These are phyloP conservation scores for Chlorella vulgaris DNA, from an alignment of 139 green algal species.

Conservation along the genomic window DNA sequence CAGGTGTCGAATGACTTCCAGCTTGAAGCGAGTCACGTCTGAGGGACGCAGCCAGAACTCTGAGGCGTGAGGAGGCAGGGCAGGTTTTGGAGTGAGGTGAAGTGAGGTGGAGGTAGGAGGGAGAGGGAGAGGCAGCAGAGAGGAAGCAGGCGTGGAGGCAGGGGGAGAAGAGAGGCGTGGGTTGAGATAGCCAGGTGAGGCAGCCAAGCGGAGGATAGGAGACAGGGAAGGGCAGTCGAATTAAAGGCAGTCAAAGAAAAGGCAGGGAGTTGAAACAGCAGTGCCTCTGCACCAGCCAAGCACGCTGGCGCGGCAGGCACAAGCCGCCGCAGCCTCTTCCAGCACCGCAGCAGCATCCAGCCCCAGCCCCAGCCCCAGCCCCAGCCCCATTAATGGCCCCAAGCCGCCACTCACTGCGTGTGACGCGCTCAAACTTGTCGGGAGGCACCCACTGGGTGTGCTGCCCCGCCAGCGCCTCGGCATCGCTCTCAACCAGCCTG, in stretches of 20 bases:
- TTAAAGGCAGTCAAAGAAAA: background rate
- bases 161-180: too few species aligned
- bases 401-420: conserved; percentile 61
- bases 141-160: too few species aligned
- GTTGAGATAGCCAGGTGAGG: too few species aligned
- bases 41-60: conserved; percentile 79
- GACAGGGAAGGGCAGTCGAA: conserved; percentile 48
- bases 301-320: too few species aligned
- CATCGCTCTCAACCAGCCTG: conserved; percentile 13
- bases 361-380: too few species aligned
- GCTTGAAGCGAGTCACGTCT: conserved; percentile 70
- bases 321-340: too few species aligned
- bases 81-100: background rate
- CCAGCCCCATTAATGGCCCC: too few species aligned
- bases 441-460: conserved; percentile 42
- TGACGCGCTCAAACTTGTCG: conserved; percentile 63
- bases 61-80: background rate
- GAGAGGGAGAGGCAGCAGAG: too few species aligned
- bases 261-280: background rate
- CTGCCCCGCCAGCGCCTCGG: background rate
- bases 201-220: too few species aligned
- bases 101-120: too few species aligned
- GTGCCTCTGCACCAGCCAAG: too few species aligned
- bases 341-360: too few species aligned
- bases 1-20: conserved; percentile 70